Percentiles rank a stretch among this genome's conserved stretches.
Conservation (phyloP, 2,329 filamentous ascomycete species). For the Arthrobotrys pseudoclavata region DNA sequence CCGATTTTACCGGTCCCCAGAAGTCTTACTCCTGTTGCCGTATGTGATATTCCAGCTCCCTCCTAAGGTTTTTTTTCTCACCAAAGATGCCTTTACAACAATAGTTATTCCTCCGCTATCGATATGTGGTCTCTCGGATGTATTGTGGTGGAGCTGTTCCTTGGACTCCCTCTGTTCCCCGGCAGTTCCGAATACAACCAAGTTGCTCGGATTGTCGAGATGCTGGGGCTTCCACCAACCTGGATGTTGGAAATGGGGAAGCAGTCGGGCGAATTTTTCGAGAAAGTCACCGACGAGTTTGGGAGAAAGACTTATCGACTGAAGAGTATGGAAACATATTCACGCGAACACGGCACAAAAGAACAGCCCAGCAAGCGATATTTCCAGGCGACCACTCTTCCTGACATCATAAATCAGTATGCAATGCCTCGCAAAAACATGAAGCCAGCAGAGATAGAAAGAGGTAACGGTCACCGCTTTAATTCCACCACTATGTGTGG, state of each 20-base stretch:
- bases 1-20: slow-evolving; percentile 95
- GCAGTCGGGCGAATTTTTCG: slow-evolving; percentile 96
- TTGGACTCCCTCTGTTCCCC: slow-evolving; percentile 93
- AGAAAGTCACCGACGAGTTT: slow-evolving; percentile 91
- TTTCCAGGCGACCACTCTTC: slow-evolving; percentile 91
- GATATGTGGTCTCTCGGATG: slow-evolving; percentile 99
- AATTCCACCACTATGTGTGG: neutral
- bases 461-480: slow-evolving; percentile 75
- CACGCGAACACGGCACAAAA: slow-evolving; percentile 93
- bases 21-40: slow-evolving; percentile 92
- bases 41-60: slow-evolving; percentile 65
- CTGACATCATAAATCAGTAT: slow-evolving; percentile 97
- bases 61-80: slow-evolving; percentile 19
- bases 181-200: slow-evolving; percentile 99
- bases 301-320: slow-evolving; percentile 90
- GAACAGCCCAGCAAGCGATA: slow-evolving; percentile 99
- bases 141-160: slow-evolving; percentile 96
- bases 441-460: slow-evolving; percentile 95
- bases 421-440: slow-evolving; percentile 99
- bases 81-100: slow-evolving; percentile 38
- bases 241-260: slow-evolving; percentile 99
- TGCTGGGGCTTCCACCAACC: slow-evolving; percentile 94
- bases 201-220: slow-evolving; percentile 95
- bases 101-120: slow-evolving; percentile 91
- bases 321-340: slow-evolving; percentile 98